These are phyloP conservation scores for Psilocybe mexicana DNA, from an alignment of 1,284 basidiomycete genomes.

Conservation along the genomic window DNA sequence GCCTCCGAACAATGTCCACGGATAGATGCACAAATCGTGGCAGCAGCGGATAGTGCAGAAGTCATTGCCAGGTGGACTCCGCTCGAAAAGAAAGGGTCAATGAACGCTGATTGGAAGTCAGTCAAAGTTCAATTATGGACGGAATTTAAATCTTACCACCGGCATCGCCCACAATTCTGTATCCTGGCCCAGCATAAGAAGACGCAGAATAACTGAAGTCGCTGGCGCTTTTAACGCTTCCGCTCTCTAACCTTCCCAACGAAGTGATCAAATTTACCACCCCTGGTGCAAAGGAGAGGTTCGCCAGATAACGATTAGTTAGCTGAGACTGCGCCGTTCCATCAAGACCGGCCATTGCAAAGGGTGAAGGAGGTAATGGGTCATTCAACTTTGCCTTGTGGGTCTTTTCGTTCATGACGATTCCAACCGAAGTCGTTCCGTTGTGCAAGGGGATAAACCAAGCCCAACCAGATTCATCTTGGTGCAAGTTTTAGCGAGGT, in stretches of 20 bases:
- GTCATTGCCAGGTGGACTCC: slow-evolving; percentile 71
- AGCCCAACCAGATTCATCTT: slow-evolving; percentile 75
- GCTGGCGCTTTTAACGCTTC: slow-evolving; percentile 45
- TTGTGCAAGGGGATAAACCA: slow-evolving; percentile 79
- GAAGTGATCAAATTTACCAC: slow-evolving; percentile 55
- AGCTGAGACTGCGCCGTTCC: slow-evolving; percentile 33
- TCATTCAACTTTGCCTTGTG: slow-evolving; percentile 42
- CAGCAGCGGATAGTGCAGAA: slow-evolving; percentile 60
- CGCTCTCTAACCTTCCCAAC: slow-evolving; percentile 43
- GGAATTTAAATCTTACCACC: slow-evolving; percentile 47
- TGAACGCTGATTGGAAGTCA: slow-evolving; percentile 51
- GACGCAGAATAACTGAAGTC: slow-evolving; percentile 74
- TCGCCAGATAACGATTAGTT: slow-evolving; percentile 48
- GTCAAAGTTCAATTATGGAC: neutral
- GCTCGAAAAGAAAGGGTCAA: slow-evolving; percentile 75
- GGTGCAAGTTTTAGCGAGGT: slow-evolving; percentile 4
- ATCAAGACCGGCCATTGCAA: slow-evolving; percentile 26
- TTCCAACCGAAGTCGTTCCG: slow-evolving; percentile 66
- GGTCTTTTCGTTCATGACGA: slow-evolving; percentile 66
- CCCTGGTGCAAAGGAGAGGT: slow-evolving; percentile 54
- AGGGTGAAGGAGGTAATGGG: slow-evolving; percentile 40
- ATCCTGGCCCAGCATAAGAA: slow-evolving; percentile 58
- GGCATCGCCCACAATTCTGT: slow-evolving; percentile 71
- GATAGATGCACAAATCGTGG: slow-evolving; percentile 63
- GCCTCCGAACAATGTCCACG: slow-evolving; percentile 55